Evolutionary conservation across 139 green algal genomes (phyloP).

Genomic region (Zygnema circumcarinatum): DNA sequence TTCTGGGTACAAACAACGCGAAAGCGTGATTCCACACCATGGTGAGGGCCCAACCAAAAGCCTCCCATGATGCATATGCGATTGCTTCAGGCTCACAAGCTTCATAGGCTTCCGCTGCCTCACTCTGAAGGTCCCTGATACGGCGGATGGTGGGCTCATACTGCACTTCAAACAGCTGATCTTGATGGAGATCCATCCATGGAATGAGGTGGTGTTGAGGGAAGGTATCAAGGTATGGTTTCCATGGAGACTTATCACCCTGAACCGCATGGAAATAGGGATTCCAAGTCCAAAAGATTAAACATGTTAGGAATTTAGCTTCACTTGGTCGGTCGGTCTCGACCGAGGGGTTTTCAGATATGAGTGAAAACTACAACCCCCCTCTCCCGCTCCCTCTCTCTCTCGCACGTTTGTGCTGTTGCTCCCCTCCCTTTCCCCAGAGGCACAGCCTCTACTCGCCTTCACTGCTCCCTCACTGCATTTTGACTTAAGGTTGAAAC

Average conservation of each 20-base stretch:
- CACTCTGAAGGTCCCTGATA: background rate
- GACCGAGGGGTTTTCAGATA: too few relatives aligned
- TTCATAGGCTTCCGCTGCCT: background rate
- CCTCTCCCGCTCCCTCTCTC: too few relatives aligned
- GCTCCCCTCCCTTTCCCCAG: too few relatives aligned
- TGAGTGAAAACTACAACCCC: too few relatives aligned
- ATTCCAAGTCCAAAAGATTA: too few relatives aligned
- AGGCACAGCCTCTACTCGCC: too few relatives aligned
- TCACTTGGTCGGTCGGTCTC: too few relatives aligned
- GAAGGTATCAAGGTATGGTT: background rate
- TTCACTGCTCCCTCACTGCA: too few relatives aligned
- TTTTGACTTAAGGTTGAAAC: too few relatives aligned
- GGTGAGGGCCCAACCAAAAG: conserved; percentile 27
- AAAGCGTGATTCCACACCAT: conserved; percentile 40
- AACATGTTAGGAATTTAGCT: too few relatives aligned
- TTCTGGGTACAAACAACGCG: background rate
- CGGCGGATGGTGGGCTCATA: background rate
- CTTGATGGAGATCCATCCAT: background rate
- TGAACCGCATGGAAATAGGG: background rate
- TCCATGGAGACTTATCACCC: background rate
- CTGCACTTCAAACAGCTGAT: background rate
- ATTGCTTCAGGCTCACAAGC: background rate
- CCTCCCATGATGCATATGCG: conserved; percentile 23
- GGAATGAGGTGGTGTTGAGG: background rate
- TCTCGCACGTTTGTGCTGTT: too few relatives aligned